Percentiles rank a stretch among this genome's conserved stretches.
These are phyloP conservation scores for Suillus subaureus DNA, from an alignment of 768 basidiomycete species.

Conservation along the genomic window DNA sequence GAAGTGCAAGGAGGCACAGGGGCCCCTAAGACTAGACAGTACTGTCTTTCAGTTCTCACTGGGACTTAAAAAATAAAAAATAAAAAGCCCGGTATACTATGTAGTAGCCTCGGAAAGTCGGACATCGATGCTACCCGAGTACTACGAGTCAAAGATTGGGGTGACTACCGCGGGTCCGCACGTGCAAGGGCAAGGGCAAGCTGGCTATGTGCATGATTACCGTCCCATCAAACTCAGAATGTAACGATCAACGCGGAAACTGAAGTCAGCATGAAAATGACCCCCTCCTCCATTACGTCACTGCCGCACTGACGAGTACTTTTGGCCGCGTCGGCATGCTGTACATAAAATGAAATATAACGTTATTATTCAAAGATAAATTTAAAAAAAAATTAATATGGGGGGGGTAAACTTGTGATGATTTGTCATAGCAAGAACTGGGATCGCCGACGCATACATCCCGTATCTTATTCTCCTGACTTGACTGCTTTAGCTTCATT, in stretches of 20 bases:
- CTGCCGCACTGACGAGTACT: conserved; percentile 4
- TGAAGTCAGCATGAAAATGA: conserved; percentile 9
- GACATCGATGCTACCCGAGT: not conserved
- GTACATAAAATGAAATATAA: not conserved
- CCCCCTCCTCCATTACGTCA: not conserved
- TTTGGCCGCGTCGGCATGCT: conserved; percentile 6
- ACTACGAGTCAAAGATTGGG: not conserved
- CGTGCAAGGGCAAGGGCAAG: not conserved
- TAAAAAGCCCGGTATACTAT: not conserved
- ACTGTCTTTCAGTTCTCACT: too few relatives aligned
- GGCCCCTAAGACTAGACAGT: too few relatives aligned
- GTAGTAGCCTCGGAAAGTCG: not conserved
- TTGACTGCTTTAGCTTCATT: conserved; percentile 4
- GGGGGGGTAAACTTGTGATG: not conserved
- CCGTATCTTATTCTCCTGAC: conserved; percentile 9
- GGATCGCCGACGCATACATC: conserved; percentile 5
- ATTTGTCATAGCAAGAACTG: conserved; percentile 10
- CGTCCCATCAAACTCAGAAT: conserved; percentile 9
- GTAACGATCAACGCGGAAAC: conserved; percentile 9
- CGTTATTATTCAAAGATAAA: conserved; percentile 2
- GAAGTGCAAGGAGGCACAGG: too few relatives aligned
- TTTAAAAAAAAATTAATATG: not conserved
- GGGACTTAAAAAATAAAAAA: too few relatives aligned
- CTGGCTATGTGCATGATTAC: not conserved
- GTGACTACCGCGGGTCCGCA: conserved; percentile 6